Evolutionary conservation across 805 yeast species (phyloP).

Genomic region (Cyberlindnera veronae): DNA sequence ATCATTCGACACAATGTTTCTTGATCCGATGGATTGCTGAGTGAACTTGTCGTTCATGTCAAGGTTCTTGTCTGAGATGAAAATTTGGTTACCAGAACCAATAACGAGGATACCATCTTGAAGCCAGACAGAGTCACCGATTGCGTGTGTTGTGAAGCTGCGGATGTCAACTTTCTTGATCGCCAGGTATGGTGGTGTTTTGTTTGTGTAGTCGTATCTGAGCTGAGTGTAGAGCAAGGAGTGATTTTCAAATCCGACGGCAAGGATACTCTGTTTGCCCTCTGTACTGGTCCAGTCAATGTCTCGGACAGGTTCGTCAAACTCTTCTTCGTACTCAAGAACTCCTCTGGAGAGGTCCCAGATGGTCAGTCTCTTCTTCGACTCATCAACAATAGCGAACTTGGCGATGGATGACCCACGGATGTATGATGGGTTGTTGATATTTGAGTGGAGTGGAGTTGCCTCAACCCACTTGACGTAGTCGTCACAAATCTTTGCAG

Average conservation of each 20-base stretch:
- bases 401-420: slow-evolving; percentile 76
- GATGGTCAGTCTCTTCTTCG: slow-evolving; percentile 52
- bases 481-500: slow-evolving; percentile 32
- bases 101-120: slow-evolving; percentile 72
- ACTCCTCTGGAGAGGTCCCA: slow-evolving; percentile 76
- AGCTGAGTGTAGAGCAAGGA: slow-evolving; percentile 75
- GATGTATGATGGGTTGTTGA: slow-evolving; percentile 47
- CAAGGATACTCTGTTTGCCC: slow-evolving; percentile 64
- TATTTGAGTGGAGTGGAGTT: slow-evolving; percentile 51
- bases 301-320: slow-evolving; percentile 50
- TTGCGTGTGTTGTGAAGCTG: slow-evolving; percentile 68
- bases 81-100: slow-evolving; percentile 88
- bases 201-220: slow-evolving; percentile 84
- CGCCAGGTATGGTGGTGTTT: slow-evolving; percentile 71
- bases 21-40: slow-evolving; percentile 52
- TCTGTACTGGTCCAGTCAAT: slow-evolving; percentile 84
- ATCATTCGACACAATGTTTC: slow-evolving; percentile 48
- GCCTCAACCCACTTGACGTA: slow-evolving; percentile 52
- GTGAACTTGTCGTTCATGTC: slow-evolving; percentile 54
- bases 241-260: slow-evolving; percentile 68
- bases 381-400: slow-evolving; percentile 65
- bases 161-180: slow-evolving; percentile 70
- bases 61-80: slow-evolving; percentile 68
- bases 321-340: slow-evolving; percentile 53
- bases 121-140: slow-evolving; percentile 90